Evolutionary conservation across 495 filamentous ascomycete species (phyloP).

Genomic region (Hypoxylon subgilvum): DNA sequence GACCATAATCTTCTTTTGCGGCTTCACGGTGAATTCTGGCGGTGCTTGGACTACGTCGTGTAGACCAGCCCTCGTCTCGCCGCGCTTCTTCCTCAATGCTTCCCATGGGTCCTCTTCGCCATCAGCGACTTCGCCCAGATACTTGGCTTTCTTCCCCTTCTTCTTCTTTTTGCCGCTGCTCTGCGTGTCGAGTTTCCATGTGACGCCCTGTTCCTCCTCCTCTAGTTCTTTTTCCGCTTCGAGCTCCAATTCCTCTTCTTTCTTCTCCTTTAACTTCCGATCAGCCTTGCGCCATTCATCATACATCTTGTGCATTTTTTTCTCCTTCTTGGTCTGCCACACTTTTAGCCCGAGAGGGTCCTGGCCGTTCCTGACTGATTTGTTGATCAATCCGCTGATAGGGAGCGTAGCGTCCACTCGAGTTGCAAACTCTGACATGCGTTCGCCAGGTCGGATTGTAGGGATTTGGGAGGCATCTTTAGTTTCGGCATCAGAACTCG

Average conservation of each 20-base stretch:
- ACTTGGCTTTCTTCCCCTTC: conserved; percentile 56
- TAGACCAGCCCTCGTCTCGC: conserved; percentile 63
- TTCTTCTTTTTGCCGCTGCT: conserved; percentile 54
- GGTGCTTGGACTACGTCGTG: conserved; percentile 84
- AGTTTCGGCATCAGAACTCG: conserved; percentile 11
- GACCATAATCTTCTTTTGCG: conserved; percentile 73
- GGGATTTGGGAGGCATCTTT: conserved; percentile 48
- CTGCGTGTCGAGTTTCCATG: conserved; percentile 59
- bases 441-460: conserved; percentile 81
- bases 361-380: conserved; percentile 53
- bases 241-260: conserved; percentile 65
- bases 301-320: conserved; percentile 80
- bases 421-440: conserved; percentile 78
- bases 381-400: conserved; percentile 65
- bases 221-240: conserved; percentile 71
- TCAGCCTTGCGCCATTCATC: conserved; percentile 77
- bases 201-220: conserved; percentile 62
- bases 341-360: conserved; percentile 63
- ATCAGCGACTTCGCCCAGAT: conserved; percentile 45
- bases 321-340: conserved; percentile 76
- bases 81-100: conserved; percentile 66
- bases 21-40: conserved; percentile 69
- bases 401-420: conserved; percentile 88
- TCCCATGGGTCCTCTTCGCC: conserved; percentile 79
- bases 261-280: conserved; percentile 59